Evolutionary conservation across 345 rosid genomes (phyloP).

Genomic region (Capsella bursapastoris): DNA sequence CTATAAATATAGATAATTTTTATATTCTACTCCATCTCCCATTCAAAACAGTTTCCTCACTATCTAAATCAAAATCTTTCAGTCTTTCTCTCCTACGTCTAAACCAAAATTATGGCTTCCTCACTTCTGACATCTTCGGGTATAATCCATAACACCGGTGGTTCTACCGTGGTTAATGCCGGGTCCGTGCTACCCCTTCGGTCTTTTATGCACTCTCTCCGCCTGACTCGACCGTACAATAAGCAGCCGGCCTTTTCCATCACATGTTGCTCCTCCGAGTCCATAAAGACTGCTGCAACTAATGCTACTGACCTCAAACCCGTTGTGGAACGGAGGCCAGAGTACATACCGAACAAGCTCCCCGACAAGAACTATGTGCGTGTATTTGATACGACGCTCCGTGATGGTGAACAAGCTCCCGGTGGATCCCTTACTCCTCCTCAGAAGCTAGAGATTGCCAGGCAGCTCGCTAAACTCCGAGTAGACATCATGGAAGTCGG

Average conservation of each 20-base stretch:
- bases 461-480: slow-evolving; percentile 78
- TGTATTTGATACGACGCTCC: slow-evolving; percentile 91
- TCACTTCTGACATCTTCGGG: slow-evolving; percentile 36
- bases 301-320: slow-evolving; percentile 27
- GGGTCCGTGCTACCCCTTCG: slow-evolving; percentile 13
- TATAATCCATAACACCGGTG: slow-evolving; percentile 28
- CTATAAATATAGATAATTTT: slow-evolving; percentile 20
- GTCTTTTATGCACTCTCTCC: slow-evolving; percentile 17
- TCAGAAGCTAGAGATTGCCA: slow-evolving; percentile 83
- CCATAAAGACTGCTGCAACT: slow-evolving; percentile 18
- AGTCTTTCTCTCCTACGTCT: slow-evolving; percentile 4
- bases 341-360: slow-evolving; percentile 66
- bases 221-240: slow-evolving; percentile 17
- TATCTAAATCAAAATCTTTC: background rate
- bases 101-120: slow-evolving; percentile 22
- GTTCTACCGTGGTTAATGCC: slow-evolving; percentile 3
- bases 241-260: slow-evolving; percentile 21
- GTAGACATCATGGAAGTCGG: slow-evolving; percentile 94
- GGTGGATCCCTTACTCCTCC: slow-evolving; percentile 89
- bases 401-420: slow-evolving; percentile 96
- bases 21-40: slow-evolving; percentile 25
- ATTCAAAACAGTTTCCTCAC: slow-evolving; percentile 14
- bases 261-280: slow-evolving; percentile 38
- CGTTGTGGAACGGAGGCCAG: slow-evolving; percentile 50
- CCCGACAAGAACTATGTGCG: slow-evolving; percentile 76